These are phyloP conservation scores for Gossypium longicalyx DNA, from an alignment of 345 rosid genomes.

Conservation along the genomic window DNA sequence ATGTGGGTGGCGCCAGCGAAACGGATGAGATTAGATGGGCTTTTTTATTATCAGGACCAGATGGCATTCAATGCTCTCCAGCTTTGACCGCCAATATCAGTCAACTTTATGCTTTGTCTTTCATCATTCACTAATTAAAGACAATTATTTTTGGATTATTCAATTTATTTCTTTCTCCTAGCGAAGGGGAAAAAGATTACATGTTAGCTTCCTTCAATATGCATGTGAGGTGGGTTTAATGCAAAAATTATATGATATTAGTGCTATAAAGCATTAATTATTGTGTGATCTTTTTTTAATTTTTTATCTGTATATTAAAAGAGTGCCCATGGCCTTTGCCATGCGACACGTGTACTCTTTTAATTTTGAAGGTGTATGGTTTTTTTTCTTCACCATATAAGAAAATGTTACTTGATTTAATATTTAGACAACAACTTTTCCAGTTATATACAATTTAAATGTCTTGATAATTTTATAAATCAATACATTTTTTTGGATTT, in stretches of 20 bases:
- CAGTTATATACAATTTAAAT: too few species aligned
- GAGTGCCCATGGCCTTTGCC: too few species aligned
- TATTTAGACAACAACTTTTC: too few species aligned
- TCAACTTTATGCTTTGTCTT: background rate
- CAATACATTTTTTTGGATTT: too few species aligned
- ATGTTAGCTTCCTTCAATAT: background rate
- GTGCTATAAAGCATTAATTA: background rate
- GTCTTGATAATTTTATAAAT: too few species aligned
- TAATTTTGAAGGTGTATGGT: too few species aligned
- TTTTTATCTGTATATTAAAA: too few species aligned
- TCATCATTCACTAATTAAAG: background rate
- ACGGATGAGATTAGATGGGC: background rate
- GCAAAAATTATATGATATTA: background rate
- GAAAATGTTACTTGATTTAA: too few species aligned
- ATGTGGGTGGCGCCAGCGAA: background rate
- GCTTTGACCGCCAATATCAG: background rate
- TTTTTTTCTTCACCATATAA: too few species aligned
- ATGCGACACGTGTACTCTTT: too few species aligned
- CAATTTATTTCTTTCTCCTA: background rate
- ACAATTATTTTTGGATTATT: background rate
- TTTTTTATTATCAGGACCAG: background rate
- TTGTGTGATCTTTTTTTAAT: too few species aligned
- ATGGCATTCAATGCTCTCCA: background rate
- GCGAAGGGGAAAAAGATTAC: background rate
- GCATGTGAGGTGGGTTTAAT: background rate